Evolutionary conservation across 805 yeast species (phyloP).

Genomic region (Teunomyces barrocoloradensis): DNA sequence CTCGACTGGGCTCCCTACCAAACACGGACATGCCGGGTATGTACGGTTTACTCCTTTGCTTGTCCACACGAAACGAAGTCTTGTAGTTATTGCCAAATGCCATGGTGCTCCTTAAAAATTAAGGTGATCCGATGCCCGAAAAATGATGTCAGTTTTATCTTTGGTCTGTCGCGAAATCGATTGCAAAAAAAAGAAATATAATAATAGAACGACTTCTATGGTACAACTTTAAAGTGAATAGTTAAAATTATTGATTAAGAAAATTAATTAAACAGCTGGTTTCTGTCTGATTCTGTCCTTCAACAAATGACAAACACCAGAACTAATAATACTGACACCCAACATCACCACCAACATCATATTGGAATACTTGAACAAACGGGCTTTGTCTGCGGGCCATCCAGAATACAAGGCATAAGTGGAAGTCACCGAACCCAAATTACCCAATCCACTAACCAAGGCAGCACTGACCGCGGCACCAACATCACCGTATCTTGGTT

Average conservation of each 20-base stretch:
- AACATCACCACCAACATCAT: constrained; percentile 81
- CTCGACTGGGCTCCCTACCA: neutral
- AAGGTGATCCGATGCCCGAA: neutral
- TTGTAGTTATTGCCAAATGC: constrained; percentile 3
- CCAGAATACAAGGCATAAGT: constrained; percentile 85
- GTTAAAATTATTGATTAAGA: neutral
- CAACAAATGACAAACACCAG: constrained; percentile 31
- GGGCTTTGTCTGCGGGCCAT: constrained; percentile 73
- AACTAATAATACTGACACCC: constrained; percentile 64
- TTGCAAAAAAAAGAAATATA: neutral
- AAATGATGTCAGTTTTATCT: neutral
- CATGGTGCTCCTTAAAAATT: neutral
- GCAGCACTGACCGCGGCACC: constrained; percentile 85
- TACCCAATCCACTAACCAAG: constrained; percentile 81
- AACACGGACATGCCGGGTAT: constrained; percentile 12
- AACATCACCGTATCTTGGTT: constrained; percentile 70
- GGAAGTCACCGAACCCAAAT: constrained; percentile 80
- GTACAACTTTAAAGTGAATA: neutral
- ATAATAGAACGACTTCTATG: neutral
- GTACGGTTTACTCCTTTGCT: constrained; percentile 5
- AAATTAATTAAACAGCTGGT: neutral
- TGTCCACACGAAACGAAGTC: constrained; percentile 3
- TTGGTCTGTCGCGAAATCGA: neutral
- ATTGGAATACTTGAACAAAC: constrained; percentile 66
- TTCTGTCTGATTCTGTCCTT: constrained; percentile 29